Evolutionary conservation across 371 early-diverging fungal species (phyloP).

Genomic region (Paraphysoderma sedebokerense): DNA sequence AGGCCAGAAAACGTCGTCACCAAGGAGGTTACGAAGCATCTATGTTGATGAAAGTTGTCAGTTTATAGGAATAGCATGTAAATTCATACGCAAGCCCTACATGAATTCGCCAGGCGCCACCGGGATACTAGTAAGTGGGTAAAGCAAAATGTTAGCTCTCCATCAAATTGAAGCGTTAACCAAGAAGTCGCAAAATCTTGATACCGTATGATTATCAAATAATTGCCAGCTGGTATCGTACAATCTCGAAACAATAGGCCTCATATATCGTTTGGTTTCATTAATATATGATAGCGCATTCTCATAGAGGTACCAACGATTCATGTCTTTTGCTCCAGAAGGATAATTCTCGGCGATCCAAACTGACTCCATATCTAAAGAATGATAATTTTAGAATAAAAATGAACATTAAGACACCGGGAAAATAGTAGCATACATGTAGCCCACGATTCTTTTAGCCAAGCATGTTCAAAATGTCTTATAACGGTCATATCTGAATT

Average conservation of each 20-base stretch:
- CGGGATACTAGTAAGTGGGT: slow-evolving; percentile 14
- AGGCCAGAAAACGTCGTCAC: slow-evolving; percentile 31
- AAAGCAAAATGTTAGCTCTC: neutral
- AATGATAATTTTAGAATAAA: neutral
- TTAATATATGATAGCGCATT: slow-evolving; percentile 6
- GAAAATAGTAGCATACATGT: slow-evolving; percentile 18
- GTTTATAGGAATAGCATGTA: too few relatives aligned
- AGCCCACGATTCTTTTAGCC: slow-evolving; percentile 49
- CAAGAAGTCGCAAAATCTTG: neutral
- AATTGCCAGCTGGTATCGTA: slow-evolving; percentile 32
- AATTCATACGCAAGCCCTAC: too few relatives aligned
- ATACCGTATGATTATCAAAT: slow-evolving; percentile 33
- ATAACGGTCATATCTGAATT: too few relatives aligned
- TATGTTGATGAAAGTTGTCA: too few relatives aligned
- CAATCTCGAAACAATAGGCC: slow-evolving; percentile 31
- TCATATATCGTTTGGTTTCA: slow-evolving; percentile 9
- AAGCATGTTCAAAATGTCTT: slow-evolving; percentile 41
- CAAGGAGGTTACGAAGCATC: slow-evolving; percentile 30
- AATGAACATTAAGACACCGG: slow-evolving; percentile 12
- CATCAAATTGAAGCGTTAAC: neutral
- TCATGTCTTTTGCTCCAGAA: slow-evolving; percentile 8
- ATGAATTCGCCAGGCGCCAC: slow-evolving; percentile 32
- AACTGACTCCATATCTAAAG: slow-evolving; percentile 5
- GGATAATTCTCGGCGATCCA: slow-evolving; percentile 21
- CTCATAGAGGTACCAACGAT: too few relatives aligned